Conservation (phyloP, 1,284 basidiomycete species). For the Flammula alnicola region DNA sequence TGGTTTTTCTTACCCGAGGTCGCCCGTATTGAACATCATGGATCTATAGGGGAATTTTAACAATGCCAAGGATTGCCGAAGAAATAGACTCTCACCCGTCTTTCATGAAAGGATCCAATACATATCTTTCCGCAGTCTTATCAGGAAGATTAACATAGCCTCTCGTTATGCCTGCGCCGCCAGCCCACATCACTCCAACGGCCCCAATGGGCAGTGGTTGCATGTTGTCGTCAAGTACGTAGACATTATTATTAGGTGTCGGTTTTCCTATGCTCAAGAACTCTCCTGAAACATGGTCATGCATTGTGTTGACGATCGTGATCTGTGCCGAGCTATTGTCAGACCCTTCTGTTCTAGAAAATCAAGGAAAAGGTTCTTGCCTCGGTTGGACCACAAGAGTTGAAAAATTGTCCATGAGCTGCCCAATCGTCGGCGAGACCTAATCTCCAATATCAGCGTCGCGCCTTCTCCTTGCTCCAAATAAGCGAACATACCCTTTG, state of each 20-base stretch:
- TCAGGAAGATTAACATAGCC: slow-evolving; percentile 60
- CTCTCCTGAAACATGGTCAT: slow-evolving; percentile 47
- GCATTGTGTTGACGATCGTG: slow-evolving; percentile 64
- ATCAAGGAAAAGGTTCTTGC: slow-evolving; percentile 13
- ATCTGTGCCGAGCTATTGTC: slow-evolving; percentile 38
- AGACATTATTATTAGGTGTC: slow-evolving; percentile 63
- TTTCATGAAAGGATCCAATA: slow-evolving; percentile 51
- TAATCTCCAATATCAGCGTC: slow-evolving; percentile 25
- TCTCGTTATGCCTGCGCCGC: slow-evolving; percentile 55
- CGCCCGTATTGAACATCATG: slow-evolving; percentile 66
- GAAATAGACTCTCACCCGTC: slow-evolving; percentile 45
- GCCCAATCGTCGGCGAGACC: slow-evolving; percentile 63
- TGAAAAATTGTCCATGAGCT: slow-evolving; percentile 44
- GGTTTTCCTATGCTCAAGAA: slow-evolving; percentile 57
- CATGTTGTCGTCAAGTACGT: slow-evolving; percentile 57
- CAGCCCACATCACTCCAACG: slow-evolving; percentile 63
- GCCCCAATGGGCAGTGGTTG: slow-evolving; percentile 55
- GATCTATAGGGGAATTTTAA: slow-evolving; percentile 35
- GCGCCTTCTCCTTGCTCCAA: not conserved
- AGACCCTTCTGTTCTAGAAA: not conserved
- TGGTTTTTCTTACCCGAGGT: slow-evolving; percentile 47
- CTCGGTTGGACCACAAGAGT: slow-evolving; percentile 35
- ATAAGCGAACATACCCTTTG: slow-evolving; percentile 45
- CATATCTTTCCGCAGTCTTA: slow-evolving; percentile 57
- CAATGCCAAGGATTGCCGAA: slow-evolving; percentile 2